Base-by-base conservation (phyloP, 768 basidiomycete species). In the Leucocoprinus birnbaumii region DNA sequence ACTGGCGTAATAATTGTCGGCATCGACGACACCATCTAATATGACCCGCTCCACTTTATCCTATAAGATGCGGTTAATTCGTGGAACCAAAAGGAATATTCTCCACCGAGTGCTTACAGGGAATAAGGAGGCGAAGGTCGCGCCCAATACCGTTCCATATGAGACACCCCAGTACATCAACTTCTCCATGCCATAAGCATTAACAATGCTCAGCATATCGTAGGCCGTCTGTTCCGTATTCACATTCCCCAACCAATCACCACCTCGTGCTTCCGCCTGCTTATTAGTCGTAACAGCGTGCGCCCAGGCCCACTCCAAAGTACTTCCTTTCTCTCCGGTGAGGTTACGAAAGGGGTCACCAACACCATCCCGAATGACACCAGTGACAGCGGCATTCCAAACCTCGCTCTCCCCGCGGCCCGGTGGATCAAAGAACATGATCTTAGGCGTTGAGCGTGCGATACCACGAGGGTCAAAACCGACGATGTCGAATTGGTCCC, bases 381-480 rank as follows among this genome's bases (percentile, higher is more conserved):
- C 63, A 5, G 63, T 69, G 2, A 3, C 1, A 21, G 21, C 26
- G 5, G 8, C 3, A 11, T 6, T 14, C 42, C 42, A 52, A 10
- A 22, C 22, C 21, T 43, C 51, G 13, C 51, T 42, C 41, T 52
- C 51, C 1, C 51, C 48, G 1, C 3, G n/a, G n/a, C 40, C 42
- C 27, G 19, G 35, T 18, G n/a, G 11, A 38, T 69, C 59, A 58
- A 74, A 77, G 55, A 74, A 73, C 0, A 65, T 70, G 3, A 64
- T 68, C 2, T 64, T 59, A 6, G 73, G 73, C 11, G 62, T 68
- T 1, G 77, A 74, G 13, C 56, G 62, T 4, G 61, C 65, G 21
- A 77, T 59, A 22, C 77, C 77, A 65, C 76, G 61, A 14, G 77
- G 77, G 59, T 80, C 79, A 56, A 79, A 79, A 2, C 75, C 69